phyloP scores from a whole-genome alignment of 305 asterid species.

The Caryopteris hybrid region DNA sequence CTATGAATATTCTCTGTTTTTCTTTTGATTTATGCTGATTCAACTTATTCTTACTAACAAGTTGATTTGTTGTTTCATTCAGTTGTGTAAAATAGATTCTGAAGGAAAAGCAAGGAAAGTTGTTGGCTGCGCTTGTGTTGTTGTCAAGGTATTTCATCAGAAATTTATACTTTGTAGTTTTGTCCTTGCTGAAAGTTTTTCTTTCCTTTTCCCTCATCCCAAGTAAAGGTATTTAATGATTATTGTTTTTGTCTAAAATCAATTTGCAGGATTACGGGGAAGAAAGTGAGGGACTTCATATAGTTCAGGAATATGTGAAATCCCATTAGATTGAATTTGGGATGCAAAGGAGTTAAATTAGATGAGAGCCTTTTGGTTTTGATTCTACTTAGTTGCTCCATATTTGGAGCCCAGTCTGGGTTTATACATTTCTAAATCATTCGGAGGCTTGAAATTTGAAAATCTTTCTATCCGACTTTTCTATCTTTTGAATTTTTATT shows the following conservation, averaged over 20 bases:
- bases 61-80: neutral
- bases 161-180: neutral
- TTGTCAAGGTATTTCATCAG: constrained; percentile 41
- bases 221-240: neutral
- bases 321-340: constrained; percentile 19
- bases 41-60: too few relatives aligned
- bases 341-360: neutral
- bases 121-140: constrained; percentile 58
- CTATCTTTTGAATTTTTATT: too few relatives aligned
- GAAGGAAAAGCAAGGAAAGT: constrained; percentile 69
- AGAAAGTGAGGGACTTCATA: constrained; percentile 50
- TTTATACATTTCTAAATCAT: neutral
- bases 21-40: too few relatives aligned
- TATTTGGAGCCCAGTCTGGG: neutral
- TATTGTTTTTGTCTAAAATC: neutral
- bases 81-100: constrained; percentile 63
- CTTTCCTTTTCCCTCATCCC: neutral
- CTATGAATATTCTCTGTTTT: neutral
- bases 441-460: neutral
- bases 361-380: neutral
- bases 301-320: constrained; percentile 35
- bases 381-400: neutral
- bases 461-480: too few relatives aligned
- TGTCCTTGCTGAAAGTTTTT: neutral
- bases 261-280: constrained; percentile 52